A percentile compares a stretch with the other conserved stretches of the same genome.
Evolutionary conservation across 371 early-diverging fungal species (phyloP).

Genomic region (Apophysomyces variabilis): DNA sequence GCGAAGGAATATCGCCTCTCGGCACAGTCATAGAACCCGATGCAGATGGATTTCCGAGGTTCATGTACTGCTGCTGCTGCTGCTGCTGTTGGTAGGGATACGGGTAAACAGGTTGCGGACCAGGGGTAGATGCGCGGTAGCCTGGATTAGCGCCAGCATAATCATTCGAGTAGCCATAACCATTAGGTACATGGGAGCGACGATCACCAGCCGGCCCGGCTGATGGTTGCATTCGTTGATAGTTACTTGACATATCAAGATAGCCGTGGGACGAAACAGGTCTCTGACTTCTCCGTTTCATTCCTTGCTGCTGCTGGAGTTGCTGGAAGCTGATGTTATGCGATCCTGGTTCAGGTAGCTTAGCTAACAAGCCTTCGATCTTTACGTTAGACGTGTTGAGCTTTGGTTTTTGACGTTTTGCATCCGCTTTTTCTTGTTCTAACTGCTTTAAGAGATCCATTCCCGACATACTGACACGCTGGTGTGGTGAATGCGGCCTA

Average conservation of each 20-base stretch:
- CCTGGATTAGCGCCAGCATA: conserved; percentile 10
- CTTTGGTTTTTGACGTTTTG: conserved; percentile 42
- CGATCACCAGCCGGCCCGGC: conserved; percentile 2
- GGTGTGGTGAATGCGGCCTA: conserved; percentile 17
- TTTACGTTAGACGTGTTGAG: conserved; percentile 42
- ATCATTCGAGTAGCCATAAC: conserved; percentile 4
- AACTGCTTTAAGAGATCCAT: conserved; percentile 52
- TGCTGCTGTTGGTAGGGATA: conserved; percentile 16
- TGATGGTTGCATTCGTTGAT: conserved; percentile 8
- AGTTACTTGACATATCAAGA: conserved; percentile 13
- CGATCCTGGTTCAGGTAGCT: conserved; percentile 48
- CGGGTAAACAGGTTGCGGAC: conserved; percentile 8
- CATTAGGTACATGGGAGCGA: conserved; percentile 6
- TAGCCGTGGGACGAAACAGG: conserved; percentile 14
- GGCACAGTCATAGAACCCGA: conserved; percentile 10
- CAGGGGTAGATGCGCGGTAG: conserved; percentile 12
- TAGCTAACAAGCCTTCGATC: conserved; percentile 50
- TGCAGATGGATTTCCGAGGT: conserved; percentile 9
- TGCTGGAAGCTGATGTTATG: conserved; percentile 53
- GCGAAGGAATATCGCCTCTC: conserved; percentile 1
- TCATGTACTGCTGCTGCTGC: conserved; percentile 17
- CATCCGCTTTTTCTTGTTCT: conserved; percentile 49
- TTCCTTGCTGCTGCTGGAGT: conserved; percentile 31
- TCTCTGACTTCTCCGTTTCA: conserved; percentile 15
- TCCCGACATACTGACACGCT: conserved; percentile 46